Evolutionary conservation across 805 yeast species (phyloP), one percentile per base, ranked within the genome.

Genomic region (Cyberlindnera misumaiensis): DNA sequence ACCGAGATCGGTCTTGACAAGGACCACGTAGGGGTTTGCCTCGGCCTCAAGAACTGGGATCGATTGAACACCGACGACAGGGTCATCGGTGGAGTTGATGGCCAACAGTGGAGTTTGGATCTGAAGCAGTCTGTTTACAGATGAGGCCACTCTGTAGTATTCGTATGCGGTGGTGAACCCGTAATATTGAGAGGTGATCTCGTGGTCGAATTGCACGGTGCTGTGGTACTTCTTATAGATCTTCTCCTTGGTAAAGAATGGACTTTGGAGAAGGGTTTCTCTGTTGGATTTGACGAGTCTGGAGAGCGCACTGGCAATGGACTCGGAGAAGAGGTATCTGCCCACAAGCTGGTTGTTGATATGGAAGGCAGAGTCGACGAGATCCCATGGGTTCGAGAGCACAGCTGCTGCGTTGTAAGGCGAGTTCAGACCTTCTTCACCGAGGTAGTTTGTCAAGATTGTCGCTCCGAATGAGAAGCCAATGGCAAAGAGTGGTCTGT

Each of bases 391-490:
- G 16, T 78, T 64, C 12, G 82, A 80, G 49, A 83, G 59, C 9
- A 76, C 59, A 11, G 74, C 67, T 4, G 86, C 81, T 5, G 81
- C 79, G 30, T 70, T 66, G 40, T 81, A 65, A 39, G 70, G 70
- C 1, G 71, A 55, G 36, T 72, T 60, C 2, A 70, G 73, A 5
- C 69, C 70, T 48, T 79, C 85, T 58, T 80, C 83, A 27, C 84
- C 89, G 38, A 83, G 57, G 52, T 80, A 83, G 52, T 83, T 83
- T 14, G 80, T 66, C 28, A 77, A 51, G 34, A 82, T 67, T 11
- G 83, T 66, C 9, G 85, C 83, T 29, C 94, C 94, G 44, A 83
- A 73, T 1, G 89, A 81, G 47, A 75, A 78, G 0, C 89, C 93
- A 32, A 77, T 69, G 11, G 77, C 66, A 51, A 70, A 82, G n/a